These are phyloP conservation scores for Rubia yunnanensis DNA, from an alignment of 257 asterid genomes.

Conservation along the genomic window DNA sequence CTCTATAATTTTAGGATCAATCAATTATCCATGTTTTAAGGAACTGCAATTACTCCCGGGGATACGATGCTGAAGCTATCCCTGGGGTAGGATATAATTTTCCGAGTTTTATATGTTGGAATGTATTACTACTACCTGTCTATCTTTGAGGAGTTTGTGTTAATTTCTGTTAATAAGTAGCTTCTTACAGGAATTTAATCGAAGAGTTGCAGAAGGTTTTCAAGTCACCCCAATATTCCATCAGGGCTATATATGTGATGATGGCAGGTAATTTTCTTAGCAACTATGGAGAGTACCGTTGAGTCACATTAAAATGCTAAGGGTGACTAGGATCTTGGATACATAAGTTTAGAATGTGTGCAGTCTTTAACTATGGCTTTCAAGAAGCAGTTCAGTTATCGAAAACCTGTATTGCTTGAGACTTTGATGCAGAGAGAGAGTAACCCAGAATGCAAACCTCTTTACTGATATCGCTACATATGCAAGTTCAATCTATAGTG, in stretches of 20 bases:
- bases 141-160: neutral
- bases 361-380: neutral
- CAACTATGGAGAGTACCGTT: neutral
- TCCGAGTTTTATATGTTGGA: neutral
- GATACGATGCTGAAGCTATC: too few relatives aligned
- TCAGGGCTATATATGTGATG: conserved; percentile 78
- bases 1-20: too few relatives aligned
- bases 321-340: neutral
- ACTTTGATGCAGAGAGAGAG: neutral
- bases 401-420: neutral
- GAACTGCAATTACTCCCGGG: too few relatives aligned
- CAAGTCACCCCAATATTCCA: conserved; percentile 96
- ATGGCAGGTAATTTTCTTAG: conserved; percentile 56
- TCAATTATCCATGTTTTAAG: too few relatives aligned
- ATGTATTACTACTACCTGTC: neutral
- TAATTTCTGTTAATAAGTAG: neutral
- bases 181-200: conserved; percentile 64
- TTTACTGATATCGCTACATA: too few relatives aligned
- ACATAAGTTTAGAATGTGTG: neutral
- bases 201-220: conserved; percentile 73
- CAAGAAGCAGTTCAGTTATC: neutral
- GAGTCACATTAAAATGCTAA: neutral
- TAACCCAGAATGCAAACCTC: neutral
- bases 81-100: too few relatives aligned
- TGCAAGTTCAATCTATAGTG: neutral